Percentiles rank a stretch among this genome's conserved stretches.
Evolutionary conservation across 1,139 yeast species (phyloP).

Genomic region (Kazachstania sp.): DNA sequence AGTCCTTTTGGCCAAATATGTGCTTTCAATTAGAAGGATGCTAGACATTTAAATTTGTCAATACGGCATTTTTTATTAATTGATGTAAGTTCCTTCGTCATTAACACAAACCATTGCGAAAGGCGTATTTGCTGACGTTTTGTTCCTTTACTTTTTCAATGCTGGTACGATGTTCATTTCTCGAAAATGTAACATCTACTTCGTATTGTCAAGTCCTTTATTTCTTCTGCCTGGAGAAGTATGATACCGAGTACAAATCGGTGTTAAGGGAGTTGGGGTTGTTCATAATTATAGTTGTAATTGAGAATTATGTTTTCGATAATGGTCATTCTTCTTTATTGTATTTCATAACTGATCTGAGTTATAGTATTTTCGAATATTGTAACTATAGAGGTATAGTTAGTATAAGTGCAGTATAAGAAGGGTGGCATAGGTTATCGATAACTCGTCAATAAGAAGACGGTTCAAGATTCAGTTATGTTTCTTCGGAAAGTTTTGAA

Average conservation of each 20-base stretch:
- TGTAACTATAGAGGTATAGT: no score
- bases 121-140: slow-evolving; percentile 37
- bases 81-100: slow-evolving; percentile 29
- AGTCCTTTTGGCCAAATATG: slow-evolving; percentile 69
- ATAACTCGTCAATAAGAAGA: slow-evolving; percentile 1
- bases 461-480: slow-evolving; percentile 5
- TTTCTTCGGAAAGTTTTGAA: slow-evolving; percentile 6
- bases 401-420: no score
- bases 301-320: not conserved
- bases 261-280: slow-evolving; percentile 30
- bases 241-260: slow-evolving; percentile 33
- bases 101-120: slow-evolving; percentile 47
- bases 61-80: slow-evolving; percentile 13
- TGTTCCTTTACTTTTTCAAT: slow-evolving; percentile 24
- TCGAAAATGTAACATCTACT: slow-evolving; percentile 6
- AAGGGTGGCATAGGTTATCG: not conserved
- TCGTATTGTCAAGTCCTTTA: slow-evolving; percentile 23
- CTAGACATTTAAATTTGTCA: slow-evolving; percentile 20
- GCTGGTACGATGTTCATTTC: slow-evolving; percentile 4
- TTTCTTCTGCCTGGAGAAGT: slow-evolving; percentile 34
- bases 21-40: slow-evolving; percentile 41
- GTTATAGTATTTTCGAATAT: not conserved
- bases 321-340: not conserved
- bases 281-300: slow-evolving; percentile 3
- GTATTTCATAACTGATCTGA: not conserved